These are phyloP conservation scores for Tulasnella sp. DNA, from an alignment of 768 basidiomycete species.

Conservation along the genomic window DNA sequence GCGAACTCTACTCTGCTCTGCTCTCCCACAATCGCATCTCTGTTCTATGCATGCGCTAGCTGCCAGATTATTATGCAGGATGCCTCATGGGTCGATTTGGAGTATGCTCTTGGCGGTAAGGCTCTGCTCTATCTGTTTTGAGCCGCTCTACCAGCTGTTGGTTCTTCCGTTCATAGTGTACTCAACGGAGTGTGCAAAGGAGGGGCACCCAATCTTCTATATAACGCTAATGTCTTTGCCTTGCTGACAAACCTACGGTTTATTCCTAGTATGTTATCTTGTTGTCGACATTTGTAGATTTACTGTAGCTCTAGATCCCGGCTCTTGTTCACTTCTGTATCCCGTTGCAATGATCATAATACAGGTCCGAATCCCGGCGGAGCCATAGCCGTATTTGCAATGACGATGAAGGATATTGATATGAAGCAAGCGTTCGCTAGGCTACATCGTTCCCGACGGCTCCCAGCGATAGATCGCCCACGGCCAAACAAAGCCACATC, in stretches of 20 bases:
- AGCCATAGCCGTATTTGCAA: not conserved
- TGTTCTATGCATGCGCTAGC: not conserved
- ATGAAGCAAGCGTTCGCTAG: no score
- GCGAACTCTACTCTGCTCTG: not conserved
- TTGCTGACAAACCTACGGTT: not conserved
- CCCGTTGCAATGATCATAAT: no score
- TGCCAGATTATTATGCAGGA: not conserved
- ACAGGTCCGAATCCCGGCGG: not conserved
- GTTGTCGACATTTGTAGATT: not conserved
- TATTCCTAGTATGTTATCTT: not conserved
- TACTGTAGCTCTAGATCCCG: not conserved
- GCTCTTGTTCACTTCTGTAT: not conserved
- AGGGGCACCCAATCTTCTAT: not conserved
- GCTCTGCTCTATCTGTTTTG: not conserved
- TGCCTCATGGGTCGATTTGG: not conserved
- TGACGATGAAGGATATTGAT: not conserved
- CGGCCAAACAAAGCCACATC: not conserved
- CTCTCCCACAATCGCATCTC: not conserved
- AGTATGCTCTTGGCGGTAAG: not conserved
- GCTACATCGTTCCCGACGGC: no score
- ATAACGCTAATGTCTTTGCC: not conserved
- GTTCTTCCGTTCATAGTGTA: not conserved
- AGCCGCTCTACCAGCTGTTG: not conserved
- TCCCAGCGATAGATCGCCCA: not conserved
- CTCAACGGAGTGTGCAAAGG: not conserved